Percentiles rank a stretch among this genome's conserved stretches.
These are phyloP conservation scores for Termitomyces sp. DNA, from an alignment of 768 basidiomycete species.

Conservation along the genomic window DNA sequence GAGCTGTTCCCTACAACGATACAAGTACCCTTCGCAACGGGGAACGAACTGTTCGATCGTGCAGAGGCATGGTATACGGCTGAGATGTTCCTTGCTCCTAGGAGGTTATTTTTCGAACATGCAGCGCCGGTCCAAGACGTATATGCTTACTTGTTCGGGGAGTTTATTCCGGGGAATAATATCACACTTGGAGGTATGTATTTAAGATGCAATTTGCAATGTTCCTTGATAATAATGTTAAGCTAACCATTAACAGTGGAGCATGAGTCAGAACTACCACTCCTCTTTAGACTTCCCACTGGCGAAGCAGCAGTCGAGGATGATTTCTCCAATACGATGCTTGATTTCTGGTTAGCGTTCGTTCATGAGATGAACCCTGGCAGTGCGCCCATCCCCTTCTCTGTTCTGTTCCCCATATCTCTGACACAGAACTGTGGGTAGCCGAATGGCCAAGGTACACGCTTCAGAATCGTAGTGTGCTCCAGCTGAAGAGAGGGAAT, in stretches of 20 bases:
- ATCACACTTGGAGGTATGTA: conserved; percentile 41
- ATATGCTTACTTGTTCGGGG: conserved; percentile 52
- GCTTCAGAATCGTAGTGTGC: conserved; percentile 26
- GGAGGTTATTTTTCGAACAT: conserved; percentile 47
- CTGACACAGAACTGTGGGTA: conserved; percentile 11
- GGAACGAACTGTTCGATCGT: conserved; percentile 56
- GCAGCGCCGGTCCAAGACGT: conserved; percentile 43
- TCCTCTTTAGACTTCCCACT: conserved; percentile 49
- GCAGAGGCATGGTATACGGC: conserved; percentile 56
- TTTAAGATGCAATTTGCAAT: neutral
- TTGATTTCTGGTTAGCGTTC: conserved; percentile 55
- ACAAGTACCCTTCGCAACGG: conserved; percentile 48
- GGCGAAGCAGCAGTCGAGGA: conserved; percentile 30
- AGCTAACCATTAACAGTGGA: conserved; percentile 28
- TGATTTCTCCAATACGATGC: conserved; percentile 43
- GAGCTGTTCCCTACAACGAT: conserved; percentile 38
- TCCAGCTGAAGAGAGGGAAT: conserved; percentile 51
- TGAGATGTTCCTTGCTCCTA: conserved; percentile 49
- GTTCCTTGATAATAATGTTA: neutral
- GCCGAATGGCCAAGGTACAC: conserved; percentile 46
- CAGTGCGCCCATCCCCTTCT: conserved; percentile 26
- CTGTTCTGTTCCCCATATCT: neutral
- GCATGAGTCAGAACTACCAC: conserved; percentile 44
- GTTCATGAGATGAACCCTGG: conserved; percentile 54
- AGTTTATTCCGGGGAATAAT: conserved; percentile 54